These are phyloP conservation scores for Gonium pectorale DNA, from an alignment of 139 green algal species.

Conservation along the genomic window DNA sequence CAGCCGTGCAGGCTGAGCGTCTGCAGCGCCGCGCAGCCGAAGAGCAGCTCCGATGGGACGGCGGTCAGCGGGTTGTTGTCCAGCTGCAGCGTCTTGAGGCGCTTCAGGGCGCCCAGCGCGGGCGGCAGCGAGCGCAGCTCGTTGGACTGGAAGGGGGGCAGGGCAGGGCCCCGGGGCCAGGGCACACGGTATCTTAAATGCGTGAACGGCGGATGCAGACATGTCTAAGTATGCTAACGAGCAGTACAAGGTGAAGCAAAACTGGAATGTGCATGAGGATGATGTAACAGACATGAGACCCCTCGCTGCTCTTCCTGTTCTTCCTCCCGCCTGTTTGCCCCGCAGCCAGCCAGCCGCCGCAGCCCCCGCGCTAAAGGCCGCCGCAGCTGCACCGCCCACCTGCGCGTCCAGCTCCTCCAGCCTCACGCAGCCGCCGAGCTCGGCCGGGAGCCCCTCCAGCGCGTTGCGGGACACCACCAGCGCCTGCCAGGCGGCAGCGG, in stretches of 20 bases:
- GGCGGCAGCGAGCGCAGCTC: constrained; percentile 51
- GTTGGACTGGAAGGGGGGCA: background rate
- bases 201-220: no score
- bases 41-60: constrained; percentile 76
- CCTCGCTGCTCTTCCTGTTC: no score
- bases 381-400: no score
- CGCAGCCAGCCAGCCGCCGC: no score
- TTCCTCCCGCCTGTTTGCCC: no score
- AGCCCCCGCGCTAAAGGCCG: no score
- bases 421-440: background rate
- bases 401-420: constrained; percentile 43
- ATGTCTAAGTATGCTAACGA: no score
- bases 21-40: constrained; percentile 70
- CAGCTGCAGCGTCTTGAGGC: constrained; percentile 64
- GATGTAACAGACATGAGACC: no score
- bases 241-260: no score
- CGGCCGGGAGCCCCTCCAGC: constrained; percentile 9
- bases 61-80: constrained; percentile 73
- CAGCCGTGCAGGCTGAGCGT: constrained; percentile 83
- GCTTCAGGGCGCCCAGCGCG: constrained; percentile 55
- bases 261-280: no score
- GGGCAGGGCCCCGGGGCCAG: background rate
- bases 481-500: background rate
- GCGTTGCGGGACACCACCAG: constrained; percentile 24
- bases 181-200: no score